phyloP scores from a whole-genome alignment of 805 yeast genomes.

The Yamadazyma phyllophila region DNA sequence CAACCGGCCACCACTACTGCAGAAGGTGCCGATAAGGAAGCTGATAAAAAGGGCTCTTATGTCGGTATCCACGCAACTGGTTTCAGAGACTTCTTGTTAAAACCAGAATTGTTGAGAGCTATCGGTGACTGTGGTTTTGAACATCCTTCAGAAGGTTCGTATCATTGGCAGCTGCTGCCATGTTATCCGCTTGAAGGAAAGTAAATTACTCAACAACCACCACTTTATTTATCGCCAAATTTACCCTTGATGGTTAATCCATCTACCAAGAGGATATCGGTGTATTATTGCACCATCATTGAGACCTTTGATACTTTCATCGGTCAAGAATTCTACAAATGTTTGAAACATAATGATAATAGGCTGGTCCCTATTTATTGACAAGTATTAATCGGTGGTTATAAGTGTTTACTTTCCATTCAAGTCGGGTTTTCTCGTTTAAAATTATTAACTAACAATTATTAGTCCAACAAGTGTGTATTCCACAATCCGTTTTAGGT shows the following conservation, averaged over 20 bases:
- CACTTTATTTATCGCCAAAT: not conserved
- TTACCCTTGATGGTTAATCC: not conserved
- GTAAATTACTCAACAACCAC: not conserved
- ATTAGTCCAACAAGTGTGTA: slow-evolving; percentile 93
- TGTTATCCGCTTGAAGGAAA: slow-evolving; percentile 4
- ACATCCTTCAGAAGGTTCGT: slow-evolving; percentile 98
- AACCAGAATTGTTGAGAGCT: slow-evolving; percentile 96
- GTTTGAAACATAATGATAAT: not conserved
- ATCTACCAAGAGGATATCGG: not conserved
- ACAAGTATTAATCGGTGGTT: not conserved
- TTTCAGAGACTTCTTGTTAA: slow-evolving; percentile 93
- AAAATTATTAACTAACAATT: slow-evolving; percentile 6
- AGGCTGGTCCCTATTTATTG: no score
- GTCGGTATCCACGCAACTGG: slow-evolving; percentile 99
- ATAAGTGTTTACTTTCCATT: not conserved
- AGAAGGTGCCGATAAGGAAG: slow-evolving; percentile 53
- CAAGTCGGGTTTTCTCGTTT: not conserved
- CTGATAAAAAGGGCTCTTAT: slow-evolving; percentile 92
- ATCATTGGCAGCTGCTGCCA: slow-evolving; percentile 11
- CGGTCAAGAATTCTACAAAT: not conserved
- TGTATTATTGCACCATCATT: no score
- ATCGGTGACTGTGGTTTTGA: slow-evolving; percentile 99
- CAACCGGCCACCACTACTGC: slow-evolving; percentile 47
- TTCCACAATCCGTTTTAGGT: slow-evolving; percentile 96
- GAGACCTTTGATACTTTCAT: not conserved